Base-by-base conservation (phyloP, 2,329 filamentous ascomycete species). In the Fusarium begoniae region DNA sequence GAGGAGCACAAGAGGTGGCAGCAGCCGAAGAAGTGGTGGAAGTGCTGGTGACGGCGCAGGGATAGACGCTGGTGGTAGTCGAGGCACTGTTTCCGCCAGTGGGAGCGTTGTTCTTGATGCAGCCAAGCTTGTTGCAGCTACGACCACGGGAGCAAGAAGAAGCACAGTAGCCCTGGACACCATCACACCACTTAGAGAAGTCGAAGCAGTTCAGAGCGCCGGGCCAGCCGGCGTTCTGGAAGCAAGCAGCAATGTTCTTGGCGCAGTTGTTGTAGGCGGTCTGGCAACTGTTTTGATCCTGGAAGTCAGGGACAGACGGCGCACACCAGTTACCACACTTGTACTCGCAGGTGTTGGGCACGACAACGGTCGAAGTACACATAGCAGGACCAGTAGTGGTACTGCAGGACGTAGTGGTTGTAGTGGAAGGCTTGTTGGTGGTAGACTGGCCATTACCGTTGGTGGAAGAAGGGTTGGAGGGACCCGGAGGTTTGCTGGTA, bases 291-390 rank as follows among this genome's bases (percentile, higher is more conserved):
- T 77, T 69, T 63, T 81, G 71, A 76, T 88, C 82, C 45, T 79
- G 78, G 81, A 85, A 90, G 73, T 85, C 80, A 30, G 87, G 87
- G 18, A 90, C 78, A 20, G 86, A 83, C 51, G 82, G 83, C 43
- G 84, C 84, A 77, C 87, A 89, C 87, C 88, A 90, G 69, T 83
- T 85, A 54, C 88, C 88, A 72, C 85, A 86, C 72, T 85, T 82
- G 80, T 88, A 90, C 78, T 90, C 88, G 79, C 88, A 90, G 37
- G 80, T 82, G 54, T 86, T 80, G 15, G 86, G 84, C 30, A 84
- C 78, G 17, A 84, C 82, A 30, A 81, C 79, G 30, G 86, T 88
- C 54, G 83, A 80, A 15, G 85, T 87, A 80, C 88, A 90, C 59
- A 87, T 78, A n/a, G 83, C 76, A 45, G 83, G 77, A 44, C 80